Percentiles rank a stretch among this genome's conserved stretches.
phyloP scores from a whole-genome alignment of 1,139 yeast species.

The Hansenula lynferdii region DNA sequence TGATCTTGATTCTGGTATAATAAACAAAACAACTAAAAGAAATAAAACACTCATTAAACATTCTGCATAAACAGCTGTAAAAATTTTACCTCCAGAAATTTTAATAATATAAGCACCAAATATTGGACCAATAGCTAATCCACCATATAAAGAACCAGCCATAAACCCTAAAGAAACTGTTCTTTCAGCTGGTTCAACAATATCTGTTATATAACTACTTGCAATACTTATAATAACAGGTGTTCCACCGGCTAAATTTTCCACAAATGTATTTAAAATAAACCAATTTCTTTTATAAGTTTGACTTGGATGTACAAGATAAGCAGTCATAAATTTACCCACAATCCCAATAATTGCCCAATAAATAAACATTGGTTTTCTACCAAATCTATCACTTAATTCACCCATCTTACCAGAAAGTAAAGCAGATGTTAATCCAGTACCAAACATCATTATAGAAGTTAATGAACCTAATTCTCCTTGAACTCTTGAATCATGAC shows the following conservation, averaged over 20 bases:
- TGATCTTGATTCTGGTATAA: constrained; percentile 60
- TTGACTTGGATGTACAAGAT: constrained; percentile 28
- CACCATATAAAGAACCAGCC: constrained; percentile 54
- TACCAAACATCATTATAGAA: constrained; percentile 16
- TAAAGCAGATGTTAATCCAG: constrained; percentile 21
- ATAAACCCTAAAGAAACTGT: constrained; percentile 51
- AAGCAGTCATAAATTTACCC: constrained; percentile 26
- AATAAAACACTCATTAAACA: constrained; percentile 20
- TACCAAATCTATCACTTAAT: constrained; percentile 61
- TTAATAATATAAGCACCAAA: constrained; percentile 40
- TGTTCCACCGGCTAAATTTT: constrained; percentile 52
- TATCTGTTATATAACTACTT: constrained; percentile 62
- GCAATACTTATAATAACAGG: constrained; percentile 46
- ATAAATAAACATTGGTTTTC: constrained; percentile 38
- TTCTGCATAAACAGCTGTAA: constrained; percentile 23
- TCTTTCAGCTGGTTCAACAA: constrained; percentile 50
- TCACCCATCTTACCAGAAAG: constrained; percentile 39
- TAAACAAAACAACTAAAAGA: constrained; percentile 31
- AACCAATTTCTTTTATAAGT: constrained; percentile 32
- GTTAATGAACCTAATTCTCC: constrained; percentile 19
- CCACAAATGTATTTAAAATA: constrained; percentile 34
- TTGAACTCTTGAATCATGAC: constrained; percentile 29
- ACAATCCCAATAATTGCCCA: constrained; percentile 20
- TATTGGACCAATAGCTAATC: constrained; percentile 62
- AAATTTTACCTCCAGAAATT: constrained; percentile 21